Evolutionary conservation across 2,329 filamentous ascomycete species (phyloP).

Genomic region (Coniochaeta prunicola): DNA sequence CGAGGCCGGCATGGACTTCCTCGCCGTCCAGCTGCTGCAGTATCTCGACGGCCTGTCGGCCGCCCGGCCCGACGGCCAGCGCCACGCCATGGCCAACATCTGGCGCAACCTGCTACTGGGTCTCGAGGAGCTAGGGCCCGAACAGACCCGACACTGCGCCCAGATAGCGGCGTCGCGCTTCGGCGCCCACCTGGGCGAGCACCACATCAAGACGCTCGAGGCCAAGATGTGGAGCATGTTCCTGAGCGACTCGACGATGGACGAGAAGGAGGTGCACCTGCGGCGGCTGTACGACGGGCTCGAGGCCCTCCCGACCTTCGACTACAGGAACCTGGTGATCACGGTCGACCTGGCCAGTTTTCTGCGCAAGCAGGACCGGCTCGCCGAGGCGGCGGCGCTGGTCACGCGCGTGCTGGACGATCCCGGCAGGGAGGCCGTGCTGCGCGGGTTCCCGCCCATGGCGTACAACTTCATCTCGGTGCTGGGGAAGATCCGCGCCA

Average conservation of each 20-base stretch:
- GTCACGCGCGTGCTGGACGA: not conserved
- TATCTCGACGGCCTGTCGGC: conserved; percentile 5
- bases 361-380: not conserved
- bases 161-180: conserved; percentile 1
- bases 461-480: conserved; percentile 2
- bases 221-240: not conserved
- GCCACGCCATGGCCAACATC: not conserved
- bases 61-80: not conserved
- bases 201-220: conserved; percentile 9
- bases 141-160: conserved; percentile 1
- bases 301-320: conserved; percentile 4
- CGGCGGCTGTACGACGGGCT: conserved; percentile 1
- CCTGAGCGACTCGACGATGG: not conserved
- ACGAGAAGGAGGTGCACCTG: conserved; percentile 1
- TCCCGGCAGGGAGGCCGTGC: not conserved
- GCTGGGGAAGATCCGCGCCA: not conserved
- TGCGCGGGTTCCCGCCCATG: not conserved
- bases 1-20: conserved; percentile 1
- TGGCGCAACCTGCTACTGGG: conserved; percentile 5
- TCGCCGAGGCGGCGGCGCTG: not conserved
- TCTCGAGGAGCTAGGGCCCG: not conserved
- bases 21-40: conserved; percentile 4
- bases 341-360: conserved; percentile 4
- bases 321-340: conserved; percentile 6
- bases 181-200: conserved; percentile 3